phyloP scores from a whole-genome alignment of 2,329 filamentous ascomycete genomes.

The Allantophomopsis lycopodina region DNA sequence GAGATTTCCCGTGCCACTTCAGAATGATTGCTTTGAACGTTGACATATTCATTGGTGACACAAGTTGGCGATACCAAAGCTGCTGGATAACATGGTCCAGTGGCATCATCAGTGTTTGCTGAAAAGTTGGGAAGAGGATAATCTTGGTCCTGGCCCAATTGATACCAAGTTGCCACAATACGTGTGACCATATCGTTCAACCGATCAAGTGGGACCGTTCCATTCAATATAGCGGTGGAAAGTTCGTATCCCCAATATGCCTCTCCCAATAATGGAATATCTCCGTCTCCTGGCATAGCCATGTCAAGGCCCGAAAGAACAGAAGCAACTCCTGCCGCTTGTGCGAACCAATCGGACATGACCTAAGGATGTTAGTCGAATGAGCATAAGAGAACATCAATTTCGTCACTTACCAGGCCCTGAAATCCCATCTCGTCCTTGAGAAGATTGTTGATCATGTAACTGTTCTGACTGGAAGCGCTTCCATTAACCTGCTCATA shows the following conservation, averaged over 20 bases:
- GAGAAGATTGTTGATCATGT: slow-evolving; percentile 52
- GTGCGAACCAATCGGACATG: slow-evolving; percentile 57
- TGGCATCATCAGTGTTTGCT: slow-evolving; percentile 38
- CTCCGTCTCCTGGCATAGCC: slow-evolving; percentile 51
- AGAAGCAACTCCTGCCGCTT: slow-evolving; percentile 43
- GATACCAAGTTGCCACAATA: slow-evolving; percentile 44
- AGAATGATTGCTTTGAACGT: slow-evolving; percentile 38
- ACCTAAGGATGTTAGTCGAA: slow-evolving; percentile 26
- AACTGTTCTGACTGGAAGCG: slow-evolving; percentile 53
- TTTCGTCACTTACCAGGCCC: slow-evolving; percentile 23
- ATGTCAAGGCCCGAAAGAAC: slow-evolving; percentile 53
- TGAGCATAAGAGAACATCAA: background rate
- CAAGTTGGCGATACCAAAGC: slow-evolving; percentile 44
- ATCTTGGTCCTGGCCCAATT: slow-evolving; percentile 42
- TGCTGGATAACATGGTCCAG: slow-evolving; percentile 41
- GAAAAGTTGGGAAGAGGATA: slow-evolving; percentile 45
- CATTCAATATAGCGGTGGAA: slow-evolving; percentile 38
- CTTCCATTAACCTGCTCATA: slow-evolving; percentile 45
- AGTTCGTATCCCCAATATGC: slow-evolving; percentile 42
- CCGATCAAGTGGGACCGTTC: slow-evolving; percentile 38
- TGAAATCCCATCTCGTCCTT: slow-evolving; percentile 66
- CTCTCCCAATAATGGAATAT: slow-evolving; percentile 33
- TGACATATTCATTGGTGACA: slow-evolving; percentile 55
- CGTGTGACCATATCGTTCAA: slow-evolving; percentile 43
- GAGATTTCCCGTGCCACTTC: slow-evolving; percentile 34